These are phyloP conservation scores for Scytalidium sp. DNA, from an alignment of 2,329 filamentous ascomycete species.

Conservation along the genomic window DNA sequence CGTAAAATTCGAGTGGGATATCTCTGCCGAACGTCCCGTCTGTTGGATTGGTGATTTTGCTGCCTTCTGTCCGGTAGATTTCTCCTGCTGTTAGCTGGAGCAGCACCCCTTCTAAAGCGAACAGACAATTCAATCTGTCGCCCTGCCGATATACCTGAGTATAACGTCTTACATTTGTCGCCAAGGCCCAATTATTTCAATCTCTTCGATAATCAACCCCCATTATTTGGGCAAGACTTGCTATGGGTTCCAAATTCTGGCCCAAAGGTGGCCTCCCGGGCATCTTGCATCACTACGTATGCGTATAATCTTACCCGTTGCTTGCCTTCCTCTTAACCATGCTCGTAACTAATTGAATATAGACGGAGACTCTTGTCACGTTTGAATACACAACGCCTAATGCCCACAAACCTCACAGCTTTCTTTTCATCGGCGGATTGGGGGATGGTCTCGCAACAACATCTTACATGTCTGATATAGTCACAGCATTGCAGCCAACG, in stretches of 20 bases:
- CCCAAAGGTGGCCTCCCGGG: slow-evolving; percentile 29
- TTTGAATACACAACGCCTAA: slow-evolving; percentile 34
- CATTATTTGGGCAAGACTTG: too few relatives aligned
- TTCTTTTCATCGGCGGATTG: slow-evolving; percentile 52
- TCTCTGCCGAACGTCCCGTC: too few relatives aligned
- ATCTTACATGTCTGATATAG: slow-evolving; percentile 43
- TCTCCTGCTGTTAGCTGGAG: too few relatives aligned
- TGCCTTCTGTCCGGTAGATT: too few relatives aligned
- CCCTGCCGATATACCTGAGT: too few relatives aligned
- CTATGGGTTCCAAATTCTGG: slow-evolving; percentile 31
- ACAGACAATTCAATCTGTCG: too few relatives aligned
- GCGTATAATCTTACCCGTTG: slow-evolving; percentile 6
- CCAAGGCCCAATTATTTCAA: too few relatives aligned
- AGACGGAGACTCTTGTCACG: slow-evolving; percentile 35
- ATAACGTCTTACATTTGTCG: too few relatives aligned
- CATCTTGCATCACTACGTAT: slow-evolving; percentile 32
- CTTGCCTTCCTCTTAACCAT: background rate
- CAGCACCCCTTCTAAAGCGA: too few relatives aligned
- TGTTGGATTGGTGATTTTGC: too few relatives aligned
- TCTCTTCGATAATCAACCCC: too few relatives aligned
- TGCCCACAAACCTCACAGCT: slow-evolving; percentile 36
- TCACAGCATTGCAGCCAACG: slow-evolving; percentile 33
- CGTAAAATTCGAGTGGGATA: too few relatives aligned
- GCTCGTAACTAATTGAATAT: slow-evolving; percentile 6
- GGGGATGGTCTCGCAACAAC: slow-evolving; percentile 48